A percentile compares a stretch with the other conserved stretches of the same genome.
Conservation (phyloP, 306 rosid species). For the Psophocarpus tetragonolobus region DNA sequence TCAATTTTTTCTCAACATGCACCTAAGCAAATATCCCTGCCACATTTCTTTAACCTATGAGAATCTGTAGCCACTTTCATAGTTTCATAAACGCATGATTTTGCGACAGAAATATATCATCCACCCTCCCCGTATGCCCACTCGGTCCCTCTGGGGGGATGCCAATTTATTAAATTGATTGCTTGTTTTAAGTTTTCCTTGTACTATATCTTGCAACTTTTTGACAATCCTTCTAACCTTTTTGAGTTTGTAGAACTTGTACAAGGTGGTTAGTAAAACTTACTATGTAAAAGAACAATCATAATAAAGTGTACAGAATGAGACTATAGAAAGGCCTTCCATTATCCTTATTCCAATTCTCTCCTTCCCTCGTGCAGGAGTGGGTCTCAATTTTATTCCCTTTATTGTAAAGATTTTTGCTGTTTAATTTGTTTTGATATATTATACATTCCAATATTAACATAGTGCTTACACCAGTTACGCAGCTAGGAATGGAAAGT, state of each 20-base stretch:
- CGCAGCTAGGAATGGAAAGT: constrained; percentile 33
- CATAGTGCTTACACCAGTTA: constrained; percentile 32
- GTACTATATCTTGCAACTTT: constrained; percentile 44
- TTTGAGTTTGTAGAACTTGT: constrained; percentile 36
- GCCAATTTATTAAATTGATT: constrained; percentile 36
- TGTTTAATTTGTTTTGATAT: constrained; percentile 12
- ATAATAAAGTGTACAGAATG: constrained; percentile 35
- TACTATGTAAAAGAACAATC: constrained; percentile 37
- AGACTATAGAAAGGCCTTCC: constrained; percentile 31
- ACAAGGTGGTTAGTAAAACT: constrained; percentile 30
- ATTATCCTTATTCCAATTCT: constrained; percentile 22
- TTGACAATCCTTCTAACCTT: constrained; percentile 53
- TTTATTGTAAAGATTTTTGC: neutral
- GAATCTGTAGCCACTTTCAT: constrained; percentile 37
- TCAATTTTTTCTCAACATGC: constrained; percentile 13
- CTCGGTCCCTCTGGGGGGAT: constrained; percentile 44
- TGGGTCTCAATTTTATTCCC: constrained; percentile 29
- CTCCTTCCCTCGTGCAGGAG: constrained; percentile 17
- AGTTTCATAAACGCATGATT: constrained; percentile 40
- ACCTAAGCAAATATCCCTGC: constrained; percentile 28
- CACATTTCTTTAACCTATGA: neutral
- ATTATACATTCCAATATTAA: constrained; percentile 1
- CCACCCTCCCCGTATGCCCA: constrained; percentile 28
- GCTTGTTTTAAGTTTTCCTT: constrained; percentile 41
- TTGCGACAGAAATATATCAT: constrained; percentile 37